Evolutionary conservation across 1,284 basidiomycete species (phyloP).

Genomic region (Somion occarium): DNA sequence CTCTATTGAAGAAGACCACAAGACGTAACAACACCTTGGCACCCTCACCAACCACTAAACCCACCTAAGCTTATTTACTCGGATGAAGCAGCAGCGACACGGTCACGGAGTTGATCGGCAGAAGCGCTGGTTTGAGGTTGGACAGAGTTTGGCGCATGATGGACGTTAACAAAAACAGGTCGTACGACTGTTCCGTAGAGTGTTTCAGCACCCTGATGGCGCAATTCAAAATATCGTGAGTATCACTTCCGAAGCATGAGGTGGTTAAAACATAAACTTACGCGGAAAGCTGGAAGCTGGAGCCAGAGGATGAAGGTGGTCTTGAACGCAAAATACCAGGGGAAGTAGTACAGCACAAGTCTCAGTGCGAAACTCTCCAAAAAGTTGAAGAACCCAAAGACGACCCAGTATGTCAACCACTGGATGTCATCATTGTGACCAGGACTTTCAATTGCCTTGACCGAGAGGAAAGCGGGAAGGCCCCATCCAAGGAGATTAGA

Average conservation of each 20-base stretch:
- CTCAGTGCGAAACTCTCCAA: slow-evolving; percentile 73
- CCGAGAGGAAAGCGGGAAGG: slow-evolving; percentile 80
- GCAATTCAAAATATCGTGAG: neutral
- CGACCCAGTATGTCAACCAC: slow-evolving; percentile 88
- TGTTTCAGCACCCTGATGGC: slow-evolving; percentile 26
- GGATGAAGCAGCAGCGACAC: slow-evolving; percentile 36
- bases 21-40: no score
- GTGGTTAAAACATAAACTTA: slow-evolving; percentile 44
- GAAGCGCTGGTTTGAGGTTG: slow-evolving; percentile 23
- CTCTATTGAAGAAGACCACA: neutral
- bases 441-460: slow-evolving; percentile 79
- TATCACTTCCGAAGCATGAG: slow-evolving; percentile 9
- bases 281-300: slow-evolving; percentile 75
- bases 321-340: slow-evolving; percentile 92
- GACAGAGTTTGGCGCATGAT: slow-evolving; percentile 20
- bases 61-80: slow-evolving; percentile 19
- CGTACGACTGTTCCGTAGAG: slow-evolving; percentile 26
- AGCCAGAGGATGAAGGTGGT: slow-evolving; percentile 85
- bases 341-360: slow-evolving; percentile 75
- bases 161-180: slow-evolving; percentile 25
- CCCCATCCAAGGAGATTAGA: slow-evolving; percentile 85
- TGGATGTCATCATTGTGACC: slow-evolving; percentile 74
- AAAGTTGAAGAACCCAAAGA: slow-evolving; percentile 86
- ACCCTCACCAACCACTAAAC: no score
- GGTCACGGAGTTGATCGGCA: slow-evolving; percentile 40